Base-by-base conservation (phyloP, 2,329 filamentous ascomycete species). In the Bipolaris bicolor region DNA sequence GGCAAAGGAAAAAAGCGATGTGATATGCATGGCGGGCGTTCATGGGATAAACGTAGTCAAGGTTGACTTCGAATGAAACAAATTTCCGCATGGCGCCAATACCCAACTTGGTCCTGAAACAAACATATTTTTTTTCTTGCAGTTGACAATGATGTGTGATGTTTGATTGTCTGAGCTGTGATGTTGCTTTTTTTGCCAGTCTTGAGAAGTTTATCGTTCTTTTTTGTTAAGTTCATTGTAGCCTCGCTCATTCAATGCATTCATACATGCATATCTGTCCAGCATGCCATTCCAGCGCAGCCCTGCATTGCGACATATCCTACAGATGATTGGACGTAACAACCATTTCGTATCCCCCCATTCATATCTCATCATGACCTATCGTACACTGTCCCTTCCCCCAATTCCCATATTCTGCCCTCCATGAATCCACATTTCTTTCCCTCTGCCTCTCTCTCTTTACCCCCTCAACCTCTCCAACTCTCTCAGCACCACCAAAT, bases 401-500 rank as follows among this genome's bases (percentile, higher is more conserved):
- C 26, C 26, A 29, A 29, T 29, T 10, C 26, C 11, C 7, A 20
- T 15, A 20, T 15, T 40, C 9, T 7, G 13, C 22, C 10, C 20
- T 5, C 16, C 9, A 20, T 13, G 4, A 5, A 22, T n/a, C 11
- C 41, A 46, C 5, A 46, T 4, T 5, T 11, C 33, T 26, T 7
- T 20, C 40, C n/a, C n/a, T n/a, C n/a, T n/a, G n/a, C n/a, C n/a
- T 29, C 26, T 9, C 26, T 26, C 26, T 26, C 7, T 13, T 59
- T 51, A 71, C 49, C 62, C 56, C 65, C 72, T 69, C 66, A 90
- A 78, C 60, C 77, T 84, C 76, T 95, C 88, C 71, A 98, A 80
- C 75, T 97, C 90, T 82, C 88, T 89, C 77, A 97, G 81, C n/a
- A 96, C 90, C 51, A 91, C 82, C 64, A 90, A 79, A 79, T 94